A percentile compares a stretch with the other conserved stretches of the same genome.
Conservation (phyloP, 108 stramenopile genomes). For the Tribonema minus region DNA sequence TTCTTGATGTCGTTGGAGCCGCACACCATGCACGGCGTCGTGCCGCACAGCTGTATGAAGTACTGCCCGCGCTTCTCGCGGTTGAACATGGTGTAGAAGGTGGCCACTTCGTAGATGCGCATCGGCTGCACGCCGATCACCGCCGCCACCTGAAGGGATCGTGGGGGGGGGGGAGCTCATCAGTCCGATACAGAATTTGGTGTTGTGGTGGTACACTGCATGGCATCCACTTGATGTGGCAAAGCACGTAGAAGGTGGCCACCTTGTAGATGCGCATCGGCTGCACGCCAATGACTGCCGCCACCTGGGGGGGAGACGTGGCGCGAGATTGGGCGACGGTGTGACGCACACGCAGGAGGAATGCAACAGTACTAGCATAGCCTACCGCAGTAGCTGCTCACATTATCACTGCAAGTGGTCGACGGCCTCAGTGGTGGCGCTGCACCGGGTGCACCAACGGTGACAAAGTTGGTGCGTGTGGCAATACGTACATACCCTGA, state of each 20-base stretch:
- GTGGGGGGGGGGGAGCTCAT: too few species aligned
- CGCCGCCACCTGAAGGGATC: too few species aligned
- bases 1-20: slow-evolving; percentile 95
- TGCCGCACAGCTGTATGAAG: slow-evolving; percentile 99
- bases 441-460: slow-evolving; percentile 69
- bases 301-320: slow-evolving; percentile 66
- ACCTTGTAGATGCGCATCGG: slow-evolving; percentile 96
- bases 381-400: too few species aligned
- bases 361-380: too few species aligned
- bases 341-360: too few species aligned
- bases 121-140: slow-evolving; percentile 80
- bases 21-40: slow-evolving; percentile 99
- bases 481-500: too few species aligned
- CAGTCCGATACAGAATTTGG: too few species aligned
- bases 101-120: slow-evolving; percentile 96
- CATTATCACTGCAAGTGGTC: slow-evolving; percentile 91
- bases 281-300: slow-evolving; percentile 77
- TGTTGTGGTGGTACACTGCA: too few species aligned
- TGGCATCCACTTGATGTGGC: too few species aligned
- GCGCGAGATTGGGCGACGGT: too few species aligned
- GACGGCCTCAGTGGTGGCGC: slow-evolving; percentile 93
- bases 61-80: slow-evolving; percentile 98
- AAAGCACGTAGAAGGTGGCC: slow-evolving; percentile 94
- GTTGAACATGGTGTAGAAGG: slow-evolving; percentile 99
- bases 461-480: too few species aligned